phyloP scores from a whole-genome alignment of 225 moss, liverwort and hornwort genomes.

The Polytrichum commune region DNA sequence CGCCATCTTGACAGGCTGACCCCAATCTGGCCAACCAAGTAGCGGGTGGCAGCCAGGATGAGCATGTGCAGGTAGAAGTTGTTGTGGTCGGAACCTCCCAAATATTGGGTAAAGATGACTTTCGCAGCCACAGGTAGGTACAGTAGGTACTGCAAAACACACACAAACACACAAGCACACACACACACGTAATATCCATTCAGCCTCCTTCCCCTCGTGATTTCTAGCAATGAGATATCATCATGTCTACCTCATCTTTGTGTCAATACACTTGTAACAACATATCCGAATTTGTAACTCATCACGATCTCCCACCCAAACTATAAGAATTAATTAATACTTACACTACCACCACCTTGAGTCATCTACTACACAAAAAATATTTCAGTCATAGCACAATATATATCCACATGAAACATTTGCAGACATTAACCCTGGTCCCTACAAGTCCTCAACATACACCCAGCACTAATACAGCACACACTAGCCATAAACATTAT shows the following conservation, averaged over 20 bases:
- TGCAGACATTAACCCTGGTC: background rate
- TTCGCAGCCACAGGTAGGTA: slow-evolving; percentile 37
- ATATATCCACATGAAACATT: background rate
- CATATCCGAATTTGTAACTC: background rate
- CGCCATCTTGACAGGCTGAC: slow-evolving; percentile 61
- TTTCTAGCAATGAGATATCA: no score
- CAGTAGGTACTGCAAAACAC: slow-evolving; percentile 55
- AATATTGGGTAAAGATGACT: slow-evolving; percentile 17
- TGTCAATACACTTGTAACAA: background rate
- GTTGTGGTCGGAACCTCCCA: slow-evolving; percentile 35
- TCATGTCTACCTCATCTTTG: no score
- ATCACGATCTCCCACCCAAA: background rate
- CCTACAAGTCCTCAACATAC: no score
- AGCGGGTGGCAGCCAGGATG: slow-evolving; percentile 19
- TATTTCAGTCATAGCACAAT: background rate
- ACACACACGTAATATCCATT: background rate
- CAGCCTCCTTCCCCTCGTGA: no score
- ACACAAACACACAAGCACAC: background rate
- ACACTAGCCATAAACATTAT: background rate
- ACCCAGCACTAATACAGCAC: no score
- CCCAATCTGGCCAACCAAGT: slow-evolving; percentile 42
- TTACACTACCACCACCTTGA: no score
- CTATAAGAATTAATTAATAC: background rate
- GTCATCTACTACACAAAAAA: background rate
- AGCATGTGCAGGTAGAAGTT: slow-evolving; percentile 34